Conservation (phyloP, 805 yeast genomes). For the Lachancea lanzarotensis region DNA sequence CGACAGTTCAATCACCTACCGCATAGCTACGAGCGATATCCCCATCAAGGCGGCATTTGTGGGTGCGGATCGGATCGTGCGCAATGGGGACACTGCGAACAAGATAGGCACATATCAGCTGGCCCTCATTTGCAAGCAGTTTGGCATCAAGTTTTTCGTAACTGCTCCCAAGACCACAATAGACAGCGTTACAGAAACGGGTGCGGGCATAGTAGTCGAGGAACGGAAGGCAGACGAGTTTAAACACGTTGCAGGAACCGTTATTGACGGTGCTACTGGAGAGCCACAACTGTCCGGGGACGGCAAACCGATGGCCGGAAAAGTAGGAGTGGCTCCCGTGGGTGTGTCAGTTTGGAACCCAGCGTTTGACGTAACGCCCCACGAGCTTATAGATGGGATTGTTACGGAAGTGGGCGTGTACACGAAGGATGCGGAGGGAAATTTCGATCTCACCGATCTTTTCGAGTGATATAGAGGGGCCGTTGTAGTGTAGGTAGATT, state of each 20-base stretch:
- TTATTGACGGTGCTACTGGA: slow-evolving; percentile 32
- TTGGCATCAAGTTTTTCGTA: slow-evolving; percentile 74
- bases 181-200: slow-evolving; percentile 58
- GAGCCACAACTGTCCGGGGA: slow-evolving; percentile 19
- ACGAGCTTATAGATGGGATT: slow-evolving; percentile 73
- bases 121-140: slow-evolving; percentile 60
- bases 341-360: slow-evolving; percentile 92
- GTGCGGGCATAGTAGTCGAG: slow-evolving; percentile 77
- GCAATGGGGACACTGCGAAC: slow-evolving; percentile 93
- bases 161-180: slow-evolving; percentile 95
- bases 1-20: slow-evolving; percentile 85
- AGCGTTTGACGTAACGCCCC: slow-evolving; percentile 90
- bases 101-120: slow-evolving; percentile 93
- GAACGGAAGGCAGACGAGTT: slow-evolving; percentile 79
- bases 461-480: slow-evolving; percentile 11
- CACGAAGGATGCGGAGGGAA: slow-evolving; percentile 44
- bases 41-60: slow-evolving; percentile 87
- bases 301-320: slow-evolving; percentile 35
- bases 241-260: slow-evolving; percentile 67
- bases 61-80: slow-evolving; percentile 92
- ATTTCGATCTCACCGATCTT: slow-evolving; percentile 38
- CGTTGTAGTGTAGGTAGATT: background rate
- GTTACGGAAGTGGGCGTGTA: slow-evolving; percentile 73
- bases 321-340: slow-evolving; percentile 78
- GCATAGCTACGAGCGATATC: slow-evolving; percentile 42